Percentiles rank a stretch among this genome's conserved stretches.
Conservation (phyloP, 1,284 basidiomycete genomes). For the Tranzscheliella williamsii region DNA sequence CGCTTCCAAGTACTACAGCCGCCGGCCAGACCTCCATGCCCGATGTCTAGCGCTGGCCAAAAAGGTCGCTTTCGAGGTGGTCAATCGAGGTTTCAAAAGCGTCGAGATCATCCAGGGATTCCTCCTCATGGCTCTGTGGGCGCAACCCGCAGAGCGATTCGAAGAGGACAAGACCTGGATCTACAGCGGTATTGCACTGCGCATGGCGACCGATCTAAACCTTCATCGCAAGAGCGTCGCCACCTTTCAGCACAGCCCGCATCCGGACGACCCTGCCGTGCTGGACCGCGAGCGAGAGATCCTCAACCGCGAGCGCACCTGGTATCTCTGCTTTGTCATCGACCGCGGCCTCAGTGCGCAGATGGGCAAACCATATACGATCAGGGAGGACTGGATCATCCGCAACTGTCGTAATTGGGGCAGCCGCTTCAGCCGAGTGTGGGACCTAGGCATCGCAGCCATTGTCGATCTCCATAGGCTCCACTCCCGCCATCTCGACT, state of each 20-base stretch:
- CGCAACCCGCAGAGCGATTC: slow-evolving; percentile 66
- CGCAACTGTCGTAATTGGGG: slow-evolving; percentile 74
- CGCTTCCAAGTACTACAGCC: slow-evolving; percentile 83
- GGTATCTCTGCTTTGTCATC: slow-evolving; percentile 86
- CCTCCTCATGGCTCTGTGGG: slow-evolving; percentile 61
- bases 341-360: slow-evolving; percentile 82
- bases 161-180: slow-evolving; percentile 95
- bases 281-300: slow-evolving; percentile 77
- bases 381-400: slow-evolving; percentile 83
- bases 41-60: slow-evolving; percentile 81
- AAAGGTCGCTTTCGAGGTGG: slow-evolving; percentile 77
- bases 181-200: slow-evolving; percentile 64
- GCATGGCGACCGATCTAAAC: slow-evolving; percentile 95
- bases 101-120: slow-evolving; percentile 70
- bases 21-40: slow-evolving; percentile 79
- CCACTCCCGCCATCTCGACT: slow-evolving; percentile 78
- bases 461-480: slow-evolving; percentile 49
- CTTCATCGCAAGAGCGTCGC: slow-evolving; percentile 81
- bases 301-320: slow-evolving; percentile 89
- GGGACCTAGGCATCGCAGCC: slow-evolving; percentile 56
- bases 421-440: slow-evolving; percentile 49
- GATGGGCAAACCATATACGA: slow-evolving; percentile 85
- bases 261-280: slow-evolving; percentile 55
- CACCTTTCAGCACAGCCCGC: slow-evolving; percentile 63
- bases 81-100: slow-evolving; percentile 79